Conservation (phyloP, 2,329 filamentous ascomycete species). For the Microsporum canis region DNA sequence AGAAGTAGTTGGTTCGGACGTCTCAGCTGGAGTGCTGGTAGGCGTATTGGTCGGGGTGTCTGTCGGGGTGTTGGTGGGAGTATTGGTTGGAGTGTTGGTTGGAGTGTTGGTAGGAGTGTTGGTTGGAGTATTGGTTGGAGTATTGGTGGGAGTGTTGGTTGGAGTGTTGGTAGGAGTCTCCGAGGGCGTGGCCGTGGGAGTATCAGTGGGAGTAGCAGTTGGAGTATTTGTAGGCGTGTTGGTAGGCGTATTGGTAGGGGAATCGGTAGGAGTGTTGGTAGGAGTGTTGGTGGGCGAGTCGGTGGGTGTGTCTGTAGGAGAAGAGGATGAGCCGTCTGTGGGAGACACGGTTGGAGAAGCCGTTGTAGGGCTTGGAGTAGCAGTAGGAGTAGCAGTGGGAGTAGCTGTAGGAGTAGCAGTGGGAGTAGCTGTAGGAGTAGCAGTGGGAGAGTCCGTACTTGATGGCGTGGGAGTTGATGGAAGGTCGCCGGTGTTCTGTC, state of each 20-base stretch:
- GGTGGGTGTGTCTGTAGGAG: background rate
- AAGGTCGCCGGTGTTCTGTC: slow-evolving; percentile 9
- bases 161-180: background rate
- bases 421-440: slow-evolving; percentile 1
- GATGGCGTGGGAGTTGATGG: slow-evolving; percentile 9
- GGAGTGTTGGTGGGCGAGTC: background rate
- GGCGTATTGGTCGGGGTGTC: slow-evolving; percentile 1
- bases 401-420: background rate
- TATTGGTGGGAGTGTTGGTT: background rate
- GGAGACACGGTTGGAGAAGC: background rate
- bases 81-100: background rate
- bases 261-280: background rate
- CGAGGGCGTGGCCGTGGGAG: background rate
- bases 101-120: background rate
- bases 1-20: background rate
- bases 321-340: background rate
- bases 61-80: background rate
- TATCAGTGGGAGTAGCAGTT: background rate
- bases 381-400: slow-evolving; percentile 6
- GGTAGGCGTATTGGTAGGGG: slow-evolving; percentile 2
- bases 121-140: background rate
- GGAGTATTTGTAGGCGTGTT: background rate
- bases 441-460: background rate
- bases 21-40: slow-evolving; percentile 8
- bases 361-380: background rate